Base-by-base conservation (phyloP, 805 yeast species). In the Candida dajiaensis region DNA sequence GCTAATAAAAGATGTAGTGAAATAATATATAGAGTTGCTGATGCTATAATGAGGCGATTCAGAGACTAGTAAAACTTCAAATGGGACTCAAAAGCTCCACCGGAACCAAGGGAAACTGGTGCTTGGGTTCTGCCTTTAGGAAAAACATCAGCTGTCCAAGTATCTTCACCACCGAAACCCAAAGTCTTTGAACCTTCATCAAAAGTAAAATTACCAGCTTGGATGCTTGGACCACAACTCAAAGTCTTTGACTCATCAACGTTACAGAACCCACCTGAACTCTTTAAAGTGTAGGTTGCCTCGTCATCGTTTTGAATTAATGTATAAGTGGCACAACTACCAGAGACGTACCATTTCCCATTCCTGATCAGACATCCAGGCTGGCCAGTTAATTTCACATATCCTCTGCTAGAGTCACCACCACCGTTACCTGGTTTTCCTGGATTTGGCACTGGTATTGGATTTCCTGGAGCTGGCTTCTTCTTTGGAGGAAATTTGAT, bases 271-370 rank as follows among this genome's bases (percentile, higher is more conserved):
- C 97, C 97, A 56, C 76, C 80, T 36, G 87, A 78, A 1, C 94
- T 76, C 49, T 73, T 73, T 40, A 90, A 59, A 47, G 80, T 76
- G 56, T 51, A 48, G n/a, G 94, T 94, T 3, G 50, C 51, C 10
- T 38, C 28, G n/a, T 35, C 38, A 15, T 29, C 25, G 9, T 45
- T 28, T n/a, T 51, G 47, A 15, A 41, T 58, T 22, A 85, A 56
- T 22, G 72, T 72, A 66, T 73, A 90, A 6, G 84, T 80, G 5
- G 97, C 98, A 65, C 97, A 92, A 0, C 94, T 79, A 1, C 97
- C 97, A 37, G 68, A 62, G 5, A 75, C 61, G 66, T 83, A 87
- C 94, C 95, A 90, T 53, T 80, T 76, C 4, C 99, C 99, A 58
- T 79, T 85, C 50, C 85, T 78, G 58, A 90, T 92, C 48, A 92